Conservation (phyloP, 306 rosid species). For the Citrullus amarus region DNA sequence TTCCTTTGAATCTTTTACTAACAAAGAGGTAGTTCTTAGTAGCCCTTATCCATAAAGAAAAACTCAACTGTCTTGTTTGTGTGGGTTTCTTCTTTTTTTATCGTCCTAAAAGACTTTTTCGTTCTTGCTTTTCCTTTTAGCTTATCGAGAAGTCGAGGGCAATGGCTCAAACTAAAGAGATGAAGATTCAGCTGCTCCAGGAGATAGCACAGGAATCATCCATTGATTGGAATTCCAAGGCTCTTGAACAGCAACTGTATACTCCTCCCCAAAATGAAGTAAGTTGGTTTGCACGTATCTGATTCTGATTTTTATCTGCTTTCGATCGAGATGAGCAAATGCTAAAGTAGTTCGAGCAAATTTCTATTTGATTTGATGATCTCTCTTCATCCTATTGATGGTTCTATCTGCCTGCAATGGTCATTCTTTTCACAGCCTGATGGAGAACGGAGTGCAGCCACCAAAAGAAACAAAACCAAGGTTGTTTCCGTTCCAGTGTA, state of each 20-base stretch:
- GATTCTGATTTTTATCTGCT: not conserved
- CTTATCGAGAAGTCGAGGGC: constrained; percentile 38
- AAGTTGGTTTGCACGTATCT: constrained; percentile 10
- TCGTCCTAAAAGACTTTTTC: not conserved
- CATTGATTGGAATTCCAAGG: constrained; percentile 53
- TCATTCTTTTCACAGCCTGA: not conserved
- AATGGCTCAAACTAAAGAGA: constrained; percentile 34
- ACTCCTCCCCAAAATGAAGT: constrained; percentile 19
- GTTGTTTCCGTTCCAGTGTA: constrained; percentile 7
- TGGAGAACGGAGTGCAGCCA: not conserved
- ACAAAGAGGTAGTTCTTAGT: constrained; percentile 44
- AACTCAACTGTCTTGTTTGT: not conserved
- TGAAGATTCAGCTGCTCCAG: constrained; percentile 46
- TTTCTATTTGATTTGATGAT: not conserved
- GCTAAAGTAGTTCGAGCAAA: not conserved
- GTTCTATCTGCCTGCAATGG: not conserved
- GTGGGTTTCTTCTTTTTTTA: not conserved
- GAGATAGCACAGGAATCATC: constrained; percentile 57
- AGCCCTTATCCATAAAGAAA: not conserved
- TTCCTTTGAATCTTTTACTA: constrained; percentile 34
- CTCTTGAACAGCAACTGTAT: constrained; percentile 36
- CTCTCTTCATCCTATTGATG: not conserved
- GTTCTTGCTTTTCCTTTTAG: constrained; percentile 19
- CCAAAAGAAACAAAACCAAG: not conserved
- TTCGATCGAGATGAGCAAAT: not conserved